These are phyloP conservation scores for Henningerozyma blattae DNA, from an alignment of 805 yeast species.

Conservation along the genomic window DNA sequence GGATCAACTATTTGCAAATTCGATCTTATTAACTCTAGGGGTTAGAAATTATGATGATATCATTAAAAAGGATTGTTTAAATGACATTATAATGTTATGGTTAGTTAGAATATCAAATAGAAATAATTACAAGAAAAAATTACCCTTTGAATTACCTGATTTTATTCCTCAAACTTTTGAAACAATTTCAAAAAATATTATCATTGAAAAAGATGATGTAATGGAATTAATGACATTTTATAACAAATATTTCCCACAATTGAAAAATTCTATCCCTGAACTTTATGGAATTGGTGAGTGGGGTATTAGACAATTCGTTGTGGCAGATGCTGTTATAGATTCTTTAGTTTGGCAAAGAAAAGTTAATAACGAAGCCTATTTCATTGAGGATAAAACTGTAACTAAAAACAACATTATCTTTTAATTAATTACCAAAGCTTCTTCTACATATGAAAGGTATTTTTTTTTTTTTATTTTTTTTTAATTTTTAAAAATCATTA, in stretches of 20 bases:
- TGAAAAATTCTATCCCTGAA: constrained; percentile 41
- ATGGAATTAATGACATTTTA: constrained; percentile 42
- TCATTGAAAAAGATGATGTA: constrained; percentile 40
- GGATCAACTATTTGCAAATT: constrained; percentile 41
- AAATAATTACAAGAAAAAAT: constrained; percentile 22
- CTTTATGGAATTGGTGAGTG: constrained; percentile 39
- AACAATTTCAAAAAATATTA: constrained; percentile 26
- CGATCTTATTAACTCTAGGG: constrained; percentile 47
- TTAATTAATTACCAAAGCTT: too few relatives aligned
- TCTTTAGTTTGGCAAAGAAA: constrained; percentile 33
- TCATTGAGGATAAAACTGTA: constrained; percentile 15
- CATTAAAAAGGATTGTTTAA: constrained; percentile 34
- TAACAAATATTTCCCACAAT: constrained; percentile 38
- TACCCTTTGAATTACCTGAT: constrained; percentile 29
- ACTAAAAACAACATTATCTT: not conserved
- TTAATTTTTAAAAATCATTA: too few relatives aligned
- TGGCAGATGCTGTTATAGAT: constrained; percentile 43
- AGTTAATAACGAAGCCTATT: constrained; percentile 25
- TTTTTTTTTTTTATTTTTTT: too few relatives aligned
- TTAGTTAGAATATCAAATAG: constrained; percentile 46
- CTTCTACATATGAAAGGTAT: too few relatives aligned
- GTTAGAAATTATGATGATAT: constrained; percentile 42
- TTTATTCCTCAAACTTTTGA: constrained; percentile 32
- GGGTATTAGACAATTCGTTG: constrained; percentile 29
- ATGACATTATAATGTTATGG: constrained; percentile 52